Conservation (phyloP, 2,329 filamentous ascomycete genomes). For the Aspergillus sp. region DNA sequence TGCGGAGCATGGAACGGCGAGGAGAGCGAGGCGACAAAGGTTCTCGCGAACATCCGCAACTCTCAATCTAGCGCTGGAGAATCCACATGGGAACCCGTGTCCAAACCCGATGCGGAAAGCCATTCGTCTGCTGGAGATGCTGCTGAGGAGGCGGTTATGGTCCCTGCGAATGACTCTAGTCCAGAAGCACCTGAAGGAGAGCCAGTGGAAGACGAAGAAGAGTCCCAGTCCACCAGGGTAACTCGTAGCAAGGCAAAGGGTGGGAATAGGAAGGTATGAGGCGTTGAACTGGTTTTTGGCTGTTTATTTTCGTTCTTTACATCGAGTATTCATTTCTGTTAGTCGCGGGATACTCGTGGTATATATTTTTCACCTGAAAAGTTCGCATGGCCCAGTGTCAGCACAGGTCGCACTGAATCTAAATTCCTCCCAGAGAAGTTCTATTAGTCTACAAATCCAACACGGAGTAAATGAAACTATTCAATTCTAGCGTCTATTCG, state of each 20-base stretch:
- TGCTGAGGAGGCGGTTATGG: slow-evolving; percentile 22
- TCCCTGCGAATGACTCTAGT: slow-evolving; percentile 20
- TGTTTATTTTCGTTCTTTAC: neutral
- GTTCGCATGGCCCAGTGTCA: too few relatives aligned
- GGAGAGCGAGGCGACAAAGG: slow-evolving; percentile 66
- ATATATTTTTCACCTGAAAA: too few relatives aligned
- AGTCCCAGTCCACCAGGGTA: slow-evolving; percentile 12
- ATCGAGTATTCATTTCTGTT: neutral
- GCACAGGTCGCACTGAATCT: too few relatives aligned
- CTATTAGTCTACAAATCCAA: too few relatives aligned
- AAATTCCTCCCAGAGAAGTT: too few relatives aligned
- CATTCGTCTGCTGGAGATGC: slow-evolving; percentile 15
- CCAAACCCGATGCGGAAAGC: slow-evolving; percentile 13
- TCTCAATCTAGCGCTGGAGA: slow-evolving; percentile 7
- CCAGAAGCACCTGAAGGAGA: slow-evolving; percentile 10
- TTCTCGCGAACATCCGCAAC: slow-evolving; percentile 57
- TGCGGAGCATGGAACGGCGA: slow-evolving; percentile 78
- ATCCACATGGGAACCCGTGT: slow-evolving; percentile 16
- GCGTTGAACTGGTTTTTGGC: neutral
- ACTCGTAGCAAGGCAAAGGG: slow-evolving; percentile 21
- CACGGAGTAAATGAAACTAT: too few relatives aligned
- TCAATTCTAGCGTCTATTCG: too few relatives aligned
- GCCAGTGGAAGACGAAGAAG: slow-evolving; percentile 9
- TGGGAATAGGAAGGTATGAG: slow-evolving; percentile 17
- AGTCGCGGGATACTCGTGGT: neutral